Base-by-base conservation (phyloP, 768 basidiomycete genomes). In the Kwoniella sp. region DNA sequence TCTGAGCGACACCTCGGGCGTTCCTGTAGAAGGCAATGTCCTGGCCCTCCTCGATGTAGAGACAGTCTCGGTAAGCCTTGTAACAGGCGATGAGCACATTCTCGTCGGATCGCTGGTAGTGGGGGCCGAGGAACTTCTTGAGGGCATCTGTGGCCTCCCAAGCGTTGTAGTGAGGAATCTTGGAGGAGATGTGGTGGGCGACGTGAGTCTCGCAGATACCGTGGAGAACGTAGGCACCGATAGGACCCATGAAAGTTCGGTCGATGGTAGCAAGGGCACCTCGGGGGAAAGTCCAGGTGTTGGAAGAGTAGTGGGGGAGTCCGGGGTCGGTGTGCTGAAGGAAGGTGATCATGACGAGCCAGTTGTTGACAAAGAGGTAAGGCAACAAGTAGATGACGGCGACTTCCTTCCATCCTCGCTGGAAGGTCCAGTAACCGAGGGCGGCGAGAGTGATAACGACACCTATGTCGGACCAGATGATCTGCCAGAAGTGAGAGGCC, bases 261-360 rank as follows among this genome's bases (percentile, higher is more conserved):
- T 98, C 93, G 45, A 97, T 84, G 12, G 95, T 99, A 58, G 91
- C 83, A 58, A 98, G 87, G 17, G 95, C 95, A 64, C 95, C 95
- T 72, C 93, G 91, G 50, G 89, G 84, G 86, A 98, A 99, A 41
- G 89, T 93, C 85, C 95, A 97, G 77, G 90, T 89, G 38, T 86
- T 78, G 15, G 88, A 86, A 69, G 91, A 90, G 85, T 96, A 97
- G 83, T 97, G 95, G 55, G 94, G 94, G 50, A 98, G 86, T 52
- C 90, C 81, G 22, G 94, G 92, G 82, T 97, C 95, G 73, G 95
- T 97, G 84, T 99, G 95, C 83, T 99, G 95, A 56, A 97, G 85
- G 89, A 92, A 97, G 22, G 93, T 96, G 84, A 97, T 96, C 73
- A 93, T 76, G 63, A 97, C 92, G 59, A 97, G 86, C 93, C 93